These are phyloP conservation scores for Syzygium malaccense DNA, from an alignment of 441 rosid species.

Conservation along the genomic window DNA sequence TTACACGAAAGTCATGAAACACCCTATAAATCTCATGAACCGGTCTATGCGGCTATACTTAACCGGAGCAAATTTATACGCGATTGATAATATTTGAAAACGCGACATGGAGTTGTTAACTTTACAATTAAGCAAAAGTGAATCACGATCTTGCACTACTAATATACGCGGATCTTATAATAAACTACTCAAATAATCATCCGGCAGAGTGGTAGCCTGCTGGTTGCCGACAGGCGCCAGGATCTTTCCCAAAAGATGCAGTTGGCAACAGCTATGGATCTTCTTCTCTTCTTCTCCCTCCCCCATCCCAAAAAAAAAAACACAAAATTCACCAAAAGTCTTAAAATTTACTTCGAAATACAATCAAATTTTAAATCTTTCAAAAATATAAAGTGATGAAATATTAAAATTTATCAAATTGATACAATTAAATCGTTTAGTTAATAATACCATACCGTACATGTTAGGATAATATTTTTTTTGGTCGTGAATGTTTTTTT, in stretches of 20 bases:
- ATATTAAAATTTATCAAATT: too few relatives aligned
- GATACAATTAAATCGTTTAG: too few relatives aligned
- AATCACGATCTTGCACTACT: neutral
- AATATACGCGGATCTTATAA: neutral
- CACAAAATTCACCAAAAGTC: too few relatives aligned
- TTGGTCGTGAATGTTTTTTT: too few relatives aligned
- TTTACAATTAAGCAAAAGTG: rapidly evolving
- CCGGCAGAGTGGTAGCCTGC: neutral
- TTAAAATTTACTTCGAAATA: too few relatives aligned
- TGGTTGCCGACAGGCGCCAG: neutral
- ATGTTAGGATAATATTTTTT: too few relatives aligned
- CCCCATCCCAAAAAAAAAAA: neutral
- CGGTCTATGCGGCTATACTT: rapidly evolving
- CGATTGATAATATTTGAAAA: too few relatives aligned
- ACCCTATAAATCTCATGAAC: neutral
- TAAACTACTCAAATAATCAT: neutral
- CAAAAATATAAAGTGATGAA: too few relatives aligned
- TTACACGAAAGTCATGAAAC: too few relatives aligned
- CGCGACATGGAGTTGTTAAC: neutral
- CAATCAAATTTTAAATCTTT: rapidly evolving
- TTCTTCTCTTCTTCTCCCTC: rapidly evolving
- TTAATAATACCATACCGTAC: too few relatives aligned
- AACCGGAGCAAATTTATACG: too few relatives aligned
- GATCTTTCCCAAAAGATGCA: neutral
- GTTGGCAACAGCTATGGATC: neutral